phyloP scores from a whole-genome alignment of 441 rosid genomes.

The Gossypium gossypioides region DNA sequence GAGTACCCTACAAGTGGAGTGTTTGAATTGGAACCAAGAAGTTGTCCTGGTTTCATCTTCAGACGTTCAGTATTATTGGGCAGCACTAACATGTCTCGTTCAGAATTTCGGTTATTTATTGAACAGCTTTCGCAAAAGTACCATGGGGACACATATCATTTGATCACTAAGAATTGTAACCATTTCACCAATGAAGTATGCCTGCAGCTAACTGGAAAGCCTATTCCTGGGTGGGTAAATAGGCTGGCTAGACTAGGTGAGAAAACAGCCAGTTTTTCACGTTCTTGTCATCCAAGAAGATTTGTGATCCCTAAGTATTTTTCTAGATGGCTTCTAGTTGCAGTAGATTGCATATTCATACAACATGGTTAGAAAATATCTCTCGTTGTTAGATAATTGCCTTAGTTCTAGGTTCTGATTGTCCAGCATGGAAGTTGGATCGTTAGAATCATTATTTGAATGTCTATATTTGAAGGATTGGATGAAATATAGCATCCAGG shows the following conservation, averaged over 20 bases:
- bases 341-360: constrained; percentile 2
- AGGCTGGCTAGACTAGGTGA: constrained; percentile 83
- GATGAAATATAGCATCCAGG: not conserved
- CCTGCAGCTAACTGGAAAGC: constrained; percentile 59
- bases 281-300: constrained; percentile 5
- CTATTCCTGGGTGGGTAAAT: constrained; percentile 92
- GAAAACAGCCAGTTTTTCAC: constrained; percentile 1
- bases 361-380: not conserved
- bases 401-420: not conserved
- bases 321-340: not conserved
- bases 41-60: constrained; percentile 86
- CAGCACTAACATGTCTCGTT: constrained; percentile 47
- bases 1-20: constrained; percentile 78
- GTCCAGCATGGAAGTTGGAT: constrained; percentile 1
- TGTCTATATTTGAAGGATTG: not conserved
- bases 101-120: constrained; percentile 78
- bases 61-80: constrained; percentile 75
- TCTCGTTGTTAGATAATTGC: not conserved
- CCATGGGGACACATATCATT: constrained; percentile 83
- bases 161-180: constrained; percentile 96
- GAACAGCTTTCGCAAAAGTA: constrained; percentile 64
- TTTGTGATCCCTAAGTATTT: constrained; percentile 1
- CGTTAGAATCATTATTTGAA: not conserved
- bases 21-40: constrained; percentile 84
- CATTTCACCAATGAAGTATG: constrained; percentile 87